A percentile compares a stretch with the other conserved stretches of the same genome.
phyloP scores from a whole-genome alignment of 164 flowering plant genomes.

The Brasenia schreberi region DNA sequence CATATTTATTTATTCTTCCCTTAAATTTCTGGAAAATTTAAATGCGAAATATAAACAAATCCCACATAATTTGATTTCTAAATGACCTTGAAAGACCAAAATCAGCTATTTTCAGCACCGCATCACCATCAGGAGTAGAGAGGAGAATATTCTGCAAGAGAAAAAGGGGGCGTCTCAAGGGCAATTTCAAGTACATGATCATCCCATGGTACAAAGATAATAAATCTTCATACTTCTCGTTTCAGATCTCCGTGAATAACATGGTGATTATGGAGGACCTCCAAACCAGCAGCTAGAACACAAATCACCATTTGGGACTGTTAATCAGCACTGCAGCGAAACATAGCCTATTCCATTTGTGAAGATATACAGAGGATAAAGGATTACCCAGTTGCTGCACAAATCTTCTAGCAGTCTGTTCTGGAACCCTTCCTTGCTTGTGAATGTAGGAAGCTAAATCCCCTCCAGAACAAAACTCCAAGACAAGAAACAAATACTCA shows the following conservation, averaged over 20 bases:
- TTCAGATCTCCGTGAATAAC: conserved; percentile 60
- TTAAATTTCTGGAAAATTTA: neutral
- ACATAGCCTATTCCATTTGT: neutral
- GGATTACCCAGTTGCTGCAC: conserved; percentile 51
- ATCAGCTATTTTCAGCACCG: conserved; percentile 54
- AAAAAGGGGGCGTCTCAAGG: neutral
- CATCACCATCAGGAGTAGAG: conserved; percentile 21
- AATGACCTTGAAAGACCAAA: conserved; percentile 60
- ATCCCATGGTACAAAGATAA: neutral
- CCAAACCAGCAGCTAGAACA: conserved; percentile 46
- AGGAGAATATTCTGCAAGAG: conserved; percentile 47
- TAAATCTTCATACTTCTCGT: conserved; percentile 36
- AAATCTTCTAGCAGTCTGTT: conserved; percentile 34
- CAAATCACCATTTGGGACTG: neutral
- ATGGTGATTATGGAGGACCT: conserved; percentile 34
- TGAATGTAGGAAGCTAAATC: conserved; percentile 42
- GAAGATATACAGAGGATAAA: neutral
- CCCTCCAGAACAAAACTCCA: conserved; percentile 63
- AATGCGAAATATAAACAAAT: neutral
- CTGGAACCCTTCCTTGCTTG: conserved; percentile 43
- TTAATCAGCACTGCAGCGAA: neutral
- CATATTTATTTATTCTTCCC: neutral
- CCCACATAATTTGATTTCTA: neutral
- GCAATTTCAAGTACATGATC: neutral
- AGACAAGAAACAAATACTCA: conserved; percentile 36